Conservation (phyloP, 2,329 filamentous ascomycete genomes). For the Trichoderma sp. region DNA sequence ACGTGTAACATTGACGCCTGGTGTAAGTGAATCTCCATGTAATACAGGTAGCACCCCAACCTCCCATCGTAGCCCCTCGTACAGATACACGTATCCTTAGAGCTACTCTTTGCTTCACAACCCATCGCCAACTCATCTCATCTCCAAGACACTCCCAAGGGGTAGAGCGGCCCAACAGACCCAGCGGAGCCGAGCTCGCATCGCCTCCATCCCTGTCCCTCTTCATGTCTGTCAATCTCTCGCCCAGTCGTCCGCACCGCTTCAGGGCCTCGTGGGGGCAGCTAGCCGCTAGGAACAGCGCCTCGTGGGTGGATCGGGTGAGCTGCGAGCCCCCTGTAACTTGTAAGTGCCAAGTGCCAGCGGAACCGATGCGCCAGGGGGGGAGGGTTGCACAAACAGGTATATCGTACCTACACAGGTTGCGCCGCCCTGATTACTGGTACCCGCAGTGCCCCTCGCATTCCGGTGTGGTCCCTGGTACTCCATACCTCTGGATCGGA, state of each 20-base stretch:
- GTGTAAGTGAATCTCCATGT: not conserved
- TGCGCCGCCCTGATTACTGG: not conserved
- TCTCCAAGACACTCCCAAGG: not conserved
- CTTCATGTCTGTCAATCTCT: constrained; percentile 8
- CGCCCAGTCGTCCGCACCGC: constrained; percentile 7
- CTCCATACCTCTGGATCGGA: not conserved
- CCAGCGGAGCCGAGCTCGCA: not conserved
- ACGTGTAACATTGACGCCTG: too few relatives aligned
- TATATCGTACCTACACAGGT: too few relatives aligned
- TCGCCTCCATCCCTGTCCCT: constrained; percentile 1
- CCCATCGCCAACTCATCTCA: not conserved
- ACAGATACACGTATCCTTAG: not conserved
- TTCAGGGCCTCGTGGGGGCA: not conserved
- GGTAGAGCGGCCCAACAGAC: not conserved
- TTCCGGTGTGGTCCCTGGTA: constrained; percentile 3
- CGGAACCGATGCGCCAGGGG: constrained; percentile 5
- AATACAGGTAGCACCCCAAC: not conserved
- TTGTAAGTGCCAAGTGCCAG: not conserved
- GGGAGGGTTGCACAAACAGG: not conserved
- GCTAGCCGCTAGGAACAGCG: constrained; percentile 15
- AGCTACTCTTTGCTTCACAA: not conserved
- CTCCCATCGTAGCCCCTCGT: not conserved
- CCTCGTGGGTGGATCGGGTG: constrained; percentile 15
- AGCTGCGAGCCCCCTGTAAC: not conserved
- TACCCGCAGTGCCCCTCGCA: constrained; percentile 1